Conservation (phyloP, 306 rosid genomes). For the Parietaria judaica region DNA sequence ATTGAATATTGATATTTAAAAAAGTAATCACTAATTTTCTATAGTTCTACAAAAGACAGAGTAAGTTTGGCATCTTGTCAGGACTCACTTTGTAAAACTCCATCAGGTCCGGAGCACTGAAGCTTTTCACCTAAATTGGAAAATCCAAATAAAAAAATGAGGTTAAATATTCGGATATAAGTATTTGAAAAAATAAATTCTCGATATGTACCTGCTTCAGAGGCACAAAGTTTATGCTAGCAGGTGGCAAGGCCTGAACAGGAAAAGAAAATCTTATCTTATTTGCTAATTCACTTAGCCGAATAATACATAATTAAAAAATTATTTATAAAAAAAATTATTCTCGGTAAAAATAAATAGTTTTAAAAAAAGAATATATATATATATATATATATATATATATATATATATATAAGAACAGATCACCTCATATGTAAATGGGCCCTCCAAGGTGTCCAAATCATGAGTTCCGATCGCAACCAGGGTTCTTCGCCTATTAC, state of each 20-base stretch:
- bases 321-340: not conserved
- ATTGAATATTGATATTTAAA: too few species aligned
- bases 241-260: constrained; percentile 81
- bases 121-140: constrained; percentile 48
- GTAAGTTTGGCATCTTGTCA: constrained; percentile 2
- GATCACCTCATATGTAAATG: constrained; percentile 88
- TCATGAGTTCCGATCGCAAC: constrained; percentile 99
- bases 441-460: constrained; percentile 69
- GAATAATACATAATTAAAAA: too few species aligned
- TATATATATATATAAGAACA: constrained; percentile 11
- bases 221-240: constrained; percentile 67
- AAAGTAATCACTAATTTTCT: too few species aligned
- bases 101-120: constrained; percentile 85
- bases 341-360: not conserved
- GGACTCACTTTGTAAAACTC: constrained; percentile 83
- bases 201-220: constrained; percentile 63
- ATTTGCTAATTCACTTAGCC: too few species aligned
- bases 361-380: not conserved
- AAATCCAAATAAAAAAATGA: not conserved
- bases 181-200: not conserved
- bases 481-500: constrained; percentile 72
- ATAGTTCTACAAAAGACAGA: not conserved
- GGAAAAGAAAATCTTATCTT: constrained; percentile 1
- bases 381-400: too few species aligned
- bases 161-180: not conserved